Conservation (phyloP, 805 yeast species). For the Helenozyma rhizophorensis region DNA sequence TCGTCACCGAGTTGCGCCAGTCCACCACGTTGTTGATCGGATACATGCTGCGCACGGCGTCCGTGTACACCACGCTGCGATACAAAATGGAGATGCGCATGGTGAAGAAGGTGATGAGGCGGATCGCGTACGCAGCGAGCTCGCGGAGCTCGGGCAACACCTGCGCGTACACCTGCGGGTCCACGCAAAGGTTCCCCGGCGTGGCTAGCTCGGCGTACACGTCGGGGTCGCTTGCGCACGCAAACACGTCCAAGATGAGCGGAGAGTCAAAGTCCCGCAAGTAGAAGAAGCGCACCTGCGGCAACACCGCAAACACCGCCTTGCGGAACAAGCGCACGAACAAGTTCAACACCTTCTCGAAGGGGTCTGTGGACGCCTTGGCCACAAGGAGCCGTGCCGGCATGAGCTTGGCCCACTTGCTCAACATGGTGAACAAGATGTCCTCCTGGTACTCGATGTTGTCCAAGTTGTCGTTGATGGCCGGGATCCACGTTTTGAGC, state of each 20-base stretch:
- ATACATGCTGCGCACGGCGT: constrained; percentile 16
- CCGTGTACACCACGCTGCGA: constrained; percentile 23
- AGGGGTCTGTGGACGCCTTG: constrained; percentile 21
- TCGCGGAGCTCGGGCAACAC: constrained; percentile 14
- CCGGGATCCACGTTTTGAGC: constrained; percentile 25
- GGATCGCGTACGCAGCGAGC: constrained; percentile 26
- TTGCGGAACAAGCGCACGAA: constrained; percentile 32
- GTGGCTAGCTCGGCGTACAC: constrained; percentile 20
- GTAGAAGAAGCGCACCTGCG: constrained; percentile 38
- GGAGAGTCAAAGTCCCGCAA: constrained; percentile 39
- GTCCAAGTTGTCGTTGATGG: constrained; percentile 17
- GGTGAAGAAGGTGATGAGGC: constrained; percentile 28
- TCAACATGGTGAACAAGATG: constrained; percentile 29
- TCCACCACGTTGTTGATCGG: constrained; percentile 20
- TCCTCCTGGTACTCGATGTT: constrained; percentile 30
- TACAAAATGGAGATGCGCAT: constrained; percentile 26
- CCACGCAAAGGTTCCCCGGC: constrained; percentile 11
- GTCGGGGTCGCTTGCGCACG: constrained; percentile 18
- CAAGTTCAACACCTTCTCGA: constrained; percentile 29
- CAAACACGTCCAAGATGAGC: constrained; percentile 34
- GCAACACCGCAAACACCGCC: constrained; percentile 30
- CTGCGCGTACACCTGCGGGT: constrained; percentile 13
- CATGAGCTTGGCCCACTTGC: constrained; percentile 31
- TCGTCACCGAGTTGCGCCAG: constrained; percentile 26
- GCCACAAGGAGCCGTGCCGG: constrained; percentile 28